phyloP scores from a whole-genome alignment of 257 asterid genomes.

The Forsythia viridissima region DNA sequence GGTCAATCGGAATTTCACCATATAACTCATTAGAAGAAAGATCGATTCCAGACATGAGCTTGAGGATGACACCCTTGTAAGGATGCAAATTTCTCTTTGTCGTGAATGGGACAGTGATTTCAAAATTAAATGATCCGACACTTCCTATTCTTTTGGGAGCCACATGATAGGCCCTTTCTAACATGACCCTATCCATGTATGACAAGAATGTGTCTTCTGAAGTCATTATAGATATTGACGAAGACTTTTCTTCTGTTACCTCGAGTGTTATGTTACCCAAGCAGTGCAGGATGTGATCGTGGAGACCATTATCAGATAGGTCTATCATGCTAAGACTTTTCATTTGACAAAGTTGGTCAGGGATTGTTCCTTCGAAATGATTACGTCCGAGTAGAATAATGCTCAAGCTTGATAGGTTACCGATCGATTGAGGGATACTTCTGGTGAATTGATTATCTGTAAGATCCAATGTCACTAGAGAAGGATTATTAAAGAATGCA shows the following conservation, averaged over 20 bases:
- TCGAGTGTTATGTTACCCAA: slow-evolving; percentile 10
- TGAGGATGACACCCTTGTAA: slow-evolving; percentile 1
- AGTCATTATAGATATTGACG: too few species aligned
- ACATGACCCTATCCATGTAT: background rate
- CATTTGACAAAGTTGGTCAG: background rate
- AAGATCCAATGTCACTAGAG: slow-evolving; percentile 7
- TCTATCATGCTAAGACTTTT: slow-evolving; percentile 10
- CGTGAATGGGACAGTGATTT: background rate
- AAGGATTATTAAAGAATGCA: background rate
- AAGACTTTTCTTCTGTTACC: background rate
- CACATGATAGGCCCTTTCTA: background rate
- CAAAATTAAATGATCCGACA: background rate
- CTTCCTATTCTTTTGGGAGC: background rate
- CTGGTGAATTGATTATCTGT: background rate
- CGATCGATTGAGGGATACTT: background rate
- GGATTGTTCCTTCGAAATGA: slow-evolving; percentile 8
- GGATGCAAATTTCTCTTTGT: background rate
- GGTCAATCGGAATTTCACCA: slow-evolving; percentile 1
- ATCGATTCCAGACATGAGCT: slow-evolving; percentile 14
- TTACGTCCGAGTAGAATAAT: background rate
- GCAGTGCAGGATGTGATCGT: background rate
- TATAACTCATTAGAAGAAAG: slow-evolving; percentile 7
- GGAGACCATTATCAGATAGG: background rate
- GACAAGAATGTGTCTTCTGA: rapidly evolving
- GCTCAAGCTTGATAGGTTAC: background rate